phyloP scores from a whole-genome alignment of 441 rosid species.

The Jatropha multifida region DNA sequence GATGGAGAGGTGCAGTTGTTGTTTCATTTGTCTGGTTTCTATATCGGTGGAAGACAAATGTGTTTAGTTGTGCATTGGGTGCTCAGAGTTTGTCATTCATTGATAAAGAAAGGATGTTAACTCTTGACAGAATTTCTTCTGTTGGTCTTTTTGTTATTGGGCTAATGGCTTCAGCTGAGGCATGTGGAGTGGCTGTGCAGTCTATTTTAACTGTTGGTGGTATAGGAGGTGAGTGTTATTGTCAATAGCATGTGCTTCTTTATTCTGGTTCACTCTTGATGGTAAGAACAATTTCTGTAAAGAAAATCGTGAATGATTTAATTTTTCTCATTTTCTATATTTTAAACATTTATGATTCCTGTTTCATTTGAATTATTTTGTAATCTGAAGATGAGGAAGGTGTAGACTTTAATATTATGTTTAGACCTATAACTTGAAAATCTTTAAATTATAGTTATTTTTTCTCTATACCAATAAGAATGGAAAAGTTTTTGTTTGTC shows the following conservation, averaged over 20 bases:
- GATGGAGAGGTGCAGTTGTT: constrained; percentile 76
- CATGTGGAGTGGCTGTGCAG: constrained; percentile 94
- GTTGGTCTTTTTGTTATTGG: constrained; percentile 71
- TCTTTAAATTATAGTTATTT: not conserved
- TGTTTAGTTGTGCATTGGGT: constrained; percentile 52
- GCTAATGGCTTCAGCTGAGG: constrained; percentile 82
- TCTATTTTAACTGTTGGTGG: constrained; percentile 94
- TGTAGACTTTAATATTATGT: not conserved
- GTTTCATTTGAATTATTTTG: not conserved
- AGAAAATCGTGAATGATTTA: not conserved
- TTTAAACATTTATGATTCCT: not conserved
- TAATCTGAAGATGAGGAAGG: not conserved
- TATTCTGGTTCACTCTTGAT: constrained; percentile 5
- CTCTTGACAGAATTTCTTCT: constrained; percentile 78
- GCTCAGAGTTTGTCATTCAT: constrained; percentile 40
- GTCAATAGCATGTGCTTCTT: constrained; percentile 11
- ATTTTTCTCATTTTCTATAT: constrained; percentile 4
- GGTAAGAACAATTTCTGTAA: not conserved
- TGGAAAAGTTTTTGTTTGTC: not conserved
- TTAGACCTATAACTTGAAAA: not conserved
- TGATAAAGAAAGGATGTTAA: constrained; percentile 63
- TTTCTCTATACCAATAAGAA: not conserved
- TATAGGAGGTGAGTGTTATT: constrained; percentile 65
- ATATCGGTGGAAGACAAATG: constrained; percentile 80
- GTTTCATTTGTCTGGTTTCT: constrained; percentile 87